Percentiles rank a stretch among this genome's conserved stretches.
These are phyloP conservation scores for Neurospora discreta DNA, from an alignment of 495 filamentous ascomycete species.

Conservation along the genomic window DNA sequence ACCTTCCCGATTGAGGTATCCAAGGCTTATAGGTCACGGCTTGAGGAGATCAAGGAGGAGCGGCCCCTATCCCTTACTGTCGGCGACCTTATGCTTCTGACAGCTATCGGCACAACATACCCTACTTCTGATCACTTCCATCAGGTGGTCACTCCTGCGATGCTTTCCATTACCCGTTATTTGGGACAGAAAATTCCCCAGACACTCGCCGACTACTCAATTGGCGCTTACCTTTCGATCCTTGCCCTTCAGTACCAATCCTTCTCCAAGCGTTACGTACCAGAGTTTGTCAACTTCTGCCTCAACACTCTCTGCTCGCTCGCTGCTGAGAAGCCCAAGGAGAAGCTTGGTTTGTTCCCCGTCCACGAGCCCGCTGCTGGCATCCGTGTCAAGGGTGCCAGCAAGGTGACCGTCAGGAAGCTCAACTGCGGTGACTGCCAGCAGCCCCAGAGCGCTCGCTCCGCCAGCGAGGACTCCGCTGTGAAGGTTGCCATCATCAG, in stretches of 20 bases:
- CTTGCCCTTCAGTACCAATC: constrained; percentile 71
- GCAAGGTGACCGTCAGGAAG: constrained; percentile 25
- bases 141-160: constrained; percentile 79
- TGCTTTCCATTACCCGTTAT: constrained; percentile 68
- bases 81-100: constrained; percentile 71
- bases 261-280: constrained; percentile 73
- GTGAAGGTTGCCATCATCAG: constrained; percentile 49
- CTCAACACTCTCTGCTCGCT: constrained; percentile 66
- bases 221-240: constrained; percentile 66
- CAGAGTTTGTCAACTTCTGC: constrained; percentile 74
- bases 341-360: constrained; percentile 46
- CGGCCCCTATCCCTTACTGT: constrained; percentile 50
- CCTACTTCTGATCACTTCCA: constrained; percentile 97
- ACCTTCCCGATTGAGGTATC: constrained; percentile 66
- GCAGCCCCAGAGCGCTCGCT: constrained; percentile 10
- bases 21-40: constrained; percentile 59
- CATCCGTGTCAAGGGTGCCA: constrained; percentile 37
- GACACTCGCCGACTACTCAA: constrained; percentile 50
- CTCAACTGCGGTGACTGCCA: constrained; percentile 45
- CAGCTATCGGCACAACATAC: constrained; percentile 73
- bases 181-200: constrained; percentile 66
- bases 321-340: constrained; percentile 37
- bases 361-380: constrained; percentile 44
- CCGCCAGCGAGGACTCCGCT: constrained; percentile 12
- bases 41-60: constrained; percentile 51